Evolutionary conservation across 2,329 filamentous ascomycete species (phyloP), one percentile per base, ranked within the genome.

Genomic region (Aciculosporium take): DNA sequence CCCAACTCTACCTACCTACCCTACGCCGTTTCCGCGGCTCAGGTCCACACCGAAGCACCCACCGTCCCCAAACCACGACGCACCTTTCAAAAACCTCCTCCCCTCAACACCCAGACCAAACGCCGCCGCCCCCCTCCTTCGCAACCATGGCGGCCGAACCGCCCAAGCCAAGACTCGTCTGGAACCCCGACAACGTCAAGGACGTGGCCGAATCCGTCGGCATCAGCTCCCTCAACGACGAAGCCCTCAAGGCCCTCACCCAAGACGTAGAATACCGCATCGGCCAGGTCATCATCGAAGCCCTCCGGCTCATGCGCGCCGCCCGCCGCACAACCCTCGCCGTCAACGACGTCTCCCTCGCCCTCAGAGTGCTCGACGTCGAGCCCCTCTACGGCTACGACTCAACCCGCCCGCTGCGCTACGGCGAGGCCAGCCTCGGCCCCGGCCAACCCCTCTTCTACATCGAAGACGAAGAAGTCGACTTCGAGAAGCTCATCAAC

Each of bases 401-500:
- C 57, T 88, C 87, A 27, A 91, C 85, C 32, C 72, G 89, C 39
- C 85, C 88, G 21, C 66, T 98, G 53, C 76, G 84, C 41, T 98
- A 93, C 56, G 91, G 91, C 39, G 91, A 98, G 62, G 91, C 91
- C 3, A 93, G 84, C 44, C 68, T 98, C 46, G 91, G 91, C 0
- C 87, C 88, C 12, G 88, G 89, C 8, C 91, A 98, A 62, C 87
- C 89, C 40, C 67, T 98, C 18, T 98, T 89, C 63, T 98, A 98
- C 59, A 83, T 98, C 29, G 91, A 98, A 56, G 91, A 98, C 58
- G 91, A 98, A 57, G 91, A 98, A 67, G 81, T 96, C 41, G 91
- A 98, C 62, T 96, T 98, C 57, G 91, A 98, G 67, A 96, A 96
- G 68, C 69, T 98, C 50, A 95, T 98, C 59, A 98, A 98, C 64